These are phyloP conservation scores for Penicillium sp. DNA, from an alignment of 2,329 filamentous ascomycete genomes.

Conservation along the genomic window DNA sequence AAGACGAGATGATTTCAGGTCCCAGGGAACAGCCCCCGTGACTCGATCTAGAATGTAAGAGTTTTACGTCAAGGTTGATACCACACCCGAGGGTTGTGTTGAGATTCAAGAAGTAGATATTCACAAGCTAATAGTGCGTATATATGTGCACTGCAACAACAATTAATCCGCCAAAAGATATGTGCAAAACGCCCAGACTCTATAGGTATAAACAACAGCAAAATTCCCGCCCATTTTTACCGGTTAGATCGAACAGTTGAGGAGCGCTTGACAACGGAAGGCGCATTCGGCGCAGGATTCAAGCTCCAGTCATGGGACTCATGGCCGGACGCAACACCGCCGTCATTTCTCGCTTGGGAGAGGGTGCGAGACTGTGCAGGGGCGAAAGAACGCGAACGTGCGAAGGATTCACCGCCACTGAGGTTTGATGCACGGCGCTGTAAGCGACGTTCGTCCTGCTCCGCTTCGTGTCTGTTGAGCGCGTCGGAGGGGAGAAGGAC, in stretches of 20 bases:
- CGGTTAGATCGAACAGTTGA: conserved; percentile 30
- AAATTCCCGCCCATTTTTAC: conserved; percentile 6
- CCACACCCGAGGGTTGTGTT: neutral
- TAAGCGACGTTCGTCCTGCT: conserved; percentile 51
- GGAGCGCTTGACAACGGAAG: conserved; percentile 29
- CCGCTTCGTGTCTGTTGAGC: conserved; percentile 61
- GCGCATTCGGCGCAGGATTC: conserved; percentile 16
- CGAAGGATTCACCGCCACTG: conserved; percentile 30
- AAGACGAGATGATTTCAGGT: neutral
- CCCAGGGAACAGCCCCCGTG: neutral
- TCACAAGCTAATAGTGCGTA: neutral
- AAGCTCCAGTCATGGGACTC: conserved; percentile 27
- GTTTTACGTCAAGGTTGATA: too few species aligned
- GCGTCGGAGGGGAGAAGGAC: conserved; percentile 68
- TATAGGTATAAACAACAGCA: conserved; percentile 11
- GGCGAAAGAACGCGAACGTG: conserved; percentile 12
- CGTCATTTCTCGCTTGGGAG: conserved; percentile 26
- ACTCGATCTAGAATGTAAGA: neutral
- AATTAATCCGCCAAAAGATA: neutral
- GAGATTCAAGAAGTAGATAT: neutral
- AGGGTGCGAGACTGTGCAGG: conserved; percentile 16
- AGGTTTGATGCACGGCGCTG: conserved; percentile 40
- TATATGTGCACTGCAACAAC: conserved; percentile 4
- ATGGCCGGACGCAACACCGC: conserved; percentile 19
- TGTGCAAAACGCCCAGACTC: conserved; percentile 14